Evolutionary conservation across 2,329 filamentous ascomycete genomes (phyloP).

Genomic region (Clonostachys byssicola): DNA sequence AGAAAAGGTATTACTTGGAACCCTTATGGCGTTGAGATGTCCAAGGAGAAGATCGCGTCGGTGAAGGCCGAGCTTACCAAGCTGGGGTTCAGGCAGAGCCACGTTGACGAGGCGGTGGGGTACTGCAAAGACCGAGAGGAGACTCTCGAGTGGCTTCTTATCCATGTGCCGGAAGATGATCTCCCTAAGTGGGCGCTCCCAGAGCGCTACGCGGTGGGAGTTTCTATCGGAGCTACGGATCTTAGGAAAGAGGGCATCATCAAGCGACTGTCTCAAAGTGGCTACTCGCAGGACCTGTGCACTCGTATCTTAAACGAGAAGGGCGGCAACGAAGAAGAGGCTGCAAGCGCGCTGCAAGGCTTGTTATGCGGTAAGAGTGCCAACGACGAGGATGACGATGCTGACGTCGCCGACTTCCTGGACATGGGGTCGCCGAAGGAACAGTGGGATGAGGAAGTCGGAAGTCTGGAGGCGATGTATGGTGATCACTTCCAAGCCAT

Average conservation of each 20-base stretch:
- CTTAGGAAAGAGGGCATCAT: slow-evolving; percentile 77
- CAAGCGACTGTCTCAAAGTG: slow-evolving; percentile 74
- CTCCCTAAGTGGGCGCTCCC: slow-evolving; percentile 90
- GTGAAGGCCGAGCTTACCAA: slow-evolving; percentile 70
- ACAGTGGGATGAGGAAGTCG: slow-evolving; percentile 82
- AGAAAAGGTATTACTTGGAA: slow-evolving; percentile 84
- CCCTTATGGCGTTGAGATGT: slow-evolving; percentile 66
- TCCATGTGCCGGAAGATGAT: slow-evolving; percentile 96
- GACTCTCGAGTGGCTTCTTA: slow-evolving; percentile 89
- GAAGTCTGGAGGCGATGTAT: slow-evolving; percentile 81
- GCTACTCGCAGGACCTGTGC: slow-evolving; percentile 83
- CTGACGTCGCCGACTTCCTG: slow-evolving; percentile 40
- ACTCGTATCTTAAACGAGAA: slow-evolving; percentile 70
- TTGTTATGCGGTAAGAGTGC: slow-evolving; percentile 18
- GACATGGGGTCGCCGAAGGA: slow-evolving; percentile 51
- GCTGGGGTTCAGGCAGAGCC: slow-evolving; percentile 85
- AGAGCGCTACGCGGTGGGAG: slow-evolving; percentile 85
- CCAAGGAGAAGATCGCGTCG: slow-evolving; percentile 46
- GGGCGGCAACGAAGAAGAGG: slow-evolving; percentile 67
- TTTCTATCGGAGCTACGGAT: slow-evolving; percentile 80
- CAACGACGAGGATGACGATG: slow-evolving; percentile 2
- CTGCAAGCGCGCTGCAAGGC: slow-evolving; percentile 76
- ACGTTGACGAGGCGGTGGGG: slow-evolving; percentile 81
- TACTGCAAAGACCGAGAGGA: slow-evolving; percentile 92
- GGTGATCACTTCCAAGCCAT: slow-evolving; percentile 65